phyloP scores from a whole-genome alignment of 768 basidiomycete genomes.

The Rhodotorula babjevae region DNA sequence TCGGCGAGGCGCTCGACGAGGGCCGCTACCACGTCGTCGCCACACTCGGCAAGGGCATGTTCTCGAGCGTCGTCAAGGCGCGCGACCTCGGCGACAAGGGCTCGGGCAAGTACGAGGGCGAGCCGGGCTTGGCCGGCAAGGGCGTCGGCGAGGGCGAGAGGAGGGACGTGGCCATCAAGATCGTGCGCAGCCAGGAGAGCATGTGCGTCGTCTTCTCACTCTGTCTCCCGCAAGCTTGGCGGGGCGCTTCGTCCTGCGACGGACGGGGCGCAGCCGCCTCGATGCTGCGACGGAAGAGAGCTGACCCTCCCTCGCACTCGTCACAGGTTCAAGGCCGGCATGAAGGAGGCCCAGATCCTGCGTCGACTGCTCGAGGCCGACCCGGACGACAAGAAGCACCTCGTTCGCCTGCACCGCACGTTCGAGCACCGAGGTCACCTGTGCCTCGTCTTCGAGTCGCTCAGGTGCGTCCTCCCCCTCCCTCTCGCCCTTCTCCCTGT shows the following conservation, averaged over 20 bases:
- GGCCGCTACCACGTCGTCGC: conserved; percentile 92
- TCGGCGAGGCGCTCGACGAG: conserved; percentile 87
- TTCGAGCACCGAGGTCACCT: conserved; percentile 97
- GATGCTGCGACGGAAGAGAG: too few species aligned
- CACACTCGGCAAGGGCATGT: conserved; percentile 97
- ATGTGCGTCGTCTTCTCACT: conserved; percentile 61
- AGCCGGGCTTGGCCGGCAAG: conserved; percentile 60
- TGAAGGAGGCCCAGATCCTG: conserved; percentile 85
- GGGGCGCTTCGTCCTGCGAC: too few species aligned
- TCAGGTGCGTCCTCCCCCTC: conserved; percentile 62
- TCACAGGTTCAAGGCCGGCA: conserved; percentile 82
- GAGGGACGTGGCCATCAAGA: conserved; percentile 91
- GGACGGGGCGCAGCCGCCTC: too few species aligned
- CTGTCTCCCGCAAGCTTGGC: too few species aligned
- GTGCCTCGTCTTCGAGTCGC: conserved; percentile 88
- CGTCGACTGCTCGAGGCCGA: conserved; percentile 81
- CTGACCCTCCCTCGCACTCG: background rate
- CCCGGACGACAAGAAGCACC: conserved; percentile 93
- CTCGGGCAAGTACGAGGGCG: conserved; percentile 66
- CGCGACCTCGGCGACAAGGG: conserved; percentile 52
- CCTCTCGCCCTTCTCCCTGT: background rate
- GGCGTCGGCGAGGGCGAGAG: conserved; percentile 53
- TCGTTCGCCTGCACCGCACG: conserved; percentile 84
- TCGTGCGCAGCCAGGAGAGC: conserved; percentile 88
- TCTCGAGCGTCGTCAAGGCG: conserved; percentile 91